A percentile compares a stretch with the other conserved stretches of the same genome.
Conservation (phyloP, 129 eudicot genomes). For the Saposhnikovia divaricata region DNA sequence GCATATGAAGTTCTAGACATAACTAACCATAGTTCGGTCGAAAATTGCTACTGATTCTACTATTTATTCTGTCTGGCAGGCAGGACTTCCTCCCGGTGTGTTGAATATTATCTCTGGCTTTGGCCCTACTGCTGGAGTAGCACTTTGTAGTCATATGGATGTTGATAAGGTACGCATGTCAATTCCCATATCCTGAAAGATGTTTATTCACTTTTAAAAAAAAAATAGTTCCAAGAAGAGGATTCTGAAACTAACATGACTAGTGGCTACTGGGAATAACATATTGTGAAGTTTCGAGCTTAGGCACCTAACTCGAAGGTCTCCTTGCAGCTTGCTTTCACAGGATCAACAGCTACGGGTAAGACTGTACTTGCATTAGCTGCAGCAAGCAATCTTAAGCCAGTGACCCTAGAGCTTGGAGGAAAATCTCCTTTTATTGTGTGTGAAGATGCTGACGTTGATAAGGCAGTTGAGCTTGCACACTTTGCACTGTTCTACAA, state of each 20-base stretch:
- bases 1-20: background rate
- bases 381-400: conserved; percentile 77
- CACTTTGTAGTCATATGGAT: conserved; percentile 86
- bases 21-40: background rate
- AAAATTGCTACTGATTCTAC: background rate
- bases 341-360: conserved; percentile 65
- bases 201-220: background rate
- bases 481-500: conserved; percentile 45
- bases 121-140: conserved; percentile 82
- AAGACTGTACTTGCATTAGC: conserved; percentile 58
- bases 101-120: conserved; percentile 65
- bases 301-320: background rate
- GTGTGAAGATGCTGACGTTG: conserved; percentile 49
- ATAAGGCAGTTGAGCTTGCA: conserved; percentile 46
- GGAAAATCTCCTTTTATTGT: conserved; percentile 56
- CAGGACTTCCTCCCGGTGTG: conserved; percentile 84
- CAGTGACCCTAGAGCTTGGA: conserved; percentile 70
- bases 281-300: background rate
- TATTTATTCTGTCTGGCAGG: conserved; percentile 26
- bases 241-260: background rate
- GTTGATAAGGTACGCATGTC: conserved; percentile 58
- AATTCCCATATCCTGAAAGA: conserved; percentile 1
- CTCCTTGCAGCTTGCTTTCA: conserved; percentile 63
- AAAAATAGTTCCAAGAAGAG: background rate
- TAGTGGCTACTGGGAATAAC: background rate